These are phyloP conservation scores for Aspergillus pseudoviridinutans DNA, from an alignment of 2,329 filamentous ascomycete species.

Conservation along the genomic window DNA sequence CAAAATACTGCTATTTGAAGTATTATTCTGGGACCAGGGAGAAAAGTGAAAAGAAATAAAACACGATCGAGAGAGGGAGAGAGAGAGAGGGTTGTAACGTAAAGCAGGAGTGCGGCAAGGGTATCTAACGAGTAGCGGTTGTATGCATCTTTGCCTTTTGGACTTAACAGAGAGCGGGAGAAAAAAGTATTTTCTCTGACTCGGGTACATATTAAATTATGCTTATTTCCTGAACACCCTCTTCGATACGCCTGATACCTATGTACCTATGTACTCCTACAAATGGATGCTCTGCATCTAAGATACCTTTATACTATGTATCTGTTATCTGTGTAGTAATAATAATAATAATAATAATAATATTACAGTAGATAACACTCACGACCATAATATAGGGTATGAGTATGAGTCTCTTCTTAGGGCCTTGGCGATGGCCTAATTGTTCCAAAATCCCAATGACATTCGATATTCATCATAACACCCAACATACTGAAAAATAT, in stretches of 20 bases:
- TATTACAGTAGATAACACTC: not conserved
- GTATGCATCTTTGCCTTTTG: not conserved
- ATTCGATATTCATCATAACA: not conserved
- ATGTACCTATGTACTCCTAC: not conserved
- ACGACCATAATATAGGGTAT: not conserved
- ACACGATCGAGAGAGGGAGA: not conserved
- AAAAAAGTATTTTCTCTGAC: not conserved
- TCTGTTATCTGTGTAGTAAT: not conserved
- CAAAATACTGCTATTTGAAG: not conserved
- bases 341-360: constrained; percentile 7
- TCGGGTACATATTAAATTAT: not conserved
- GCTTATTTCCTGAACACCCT: not conserved
- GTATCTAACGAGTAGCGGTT: not conserved
- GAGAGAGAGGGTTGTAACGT: not conserved
- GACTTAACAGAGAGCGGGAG: not conserved
- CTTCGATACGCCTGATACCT: not conserved
- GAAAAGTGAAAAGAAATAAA: not conserved
- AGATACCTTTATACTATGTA: not conserved
- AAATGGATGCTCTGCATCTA: not conserved
- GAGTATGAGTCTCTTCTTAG: constrained; percentile 1
- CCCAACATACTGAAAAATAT: not conserved
- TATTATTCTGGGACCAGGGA: not conserved
- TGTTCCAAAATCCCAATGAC: not conserved
- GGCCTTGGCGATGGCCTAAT: not conserved
- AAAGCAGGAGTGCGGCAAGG: not conserved